These are phyloP conservation scores for Nicotiana tomentosiformis DNA, from an alignment of 257 asterid species.

Conservation along the genomic window DNA sequence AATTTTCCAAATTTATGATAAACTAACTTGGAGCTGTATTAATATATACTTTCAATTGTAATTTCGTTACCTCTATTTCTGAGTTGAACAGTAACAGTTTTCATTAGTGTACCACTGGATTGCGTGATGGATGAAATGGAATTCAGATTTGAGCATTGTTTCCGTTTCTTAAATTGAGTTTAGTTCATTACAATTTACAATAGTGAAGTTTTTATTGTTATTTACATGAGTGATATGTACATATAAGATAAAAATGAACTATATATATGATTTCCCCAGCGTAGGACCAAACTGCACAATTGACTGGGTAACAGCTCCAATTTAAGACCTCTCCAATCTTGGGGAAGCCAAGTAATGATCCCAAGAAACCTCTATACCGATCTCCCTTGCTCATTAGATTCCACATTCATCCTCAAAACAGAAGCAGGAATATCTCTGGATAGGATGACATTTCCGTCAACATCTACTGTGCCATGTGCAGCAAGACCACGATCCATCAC, in stretches of 20 bases:
- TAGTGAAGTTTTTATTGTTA: neutral
- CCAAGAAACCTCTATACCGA: neutral
- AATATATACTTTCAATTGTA: neutral
- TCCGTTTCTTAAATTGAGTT: neutral
- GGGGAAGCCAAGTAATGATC: neutral
- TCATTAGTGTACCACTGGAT: neutral
- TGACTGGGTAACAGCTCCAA: neutral
- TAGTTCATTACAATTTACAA: neutral
- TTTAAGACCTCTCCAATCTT: neutral
- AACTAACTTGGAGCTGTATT: too few species aligned
- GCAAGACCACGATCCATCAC: constrained; percentile 49
- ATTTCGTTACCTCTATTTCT: neutral
- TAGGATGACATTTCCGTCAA: constrained; percentile 64
- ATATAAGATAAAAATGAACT: neutral
- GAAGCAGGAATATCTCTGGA: constrained; percentile 35
- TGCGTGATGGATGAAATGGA: neutral
- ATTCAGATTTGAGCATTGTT: too few species aligned
- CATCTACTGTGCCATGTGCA: constrained; percentile 42
- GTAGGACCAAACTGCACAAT: neutral
- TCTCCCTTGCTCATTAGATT: neutral
- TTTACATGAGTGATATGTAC: neutral
- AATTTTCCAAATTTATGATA: too few species aligned
- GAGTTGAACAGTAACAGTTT: neutral
- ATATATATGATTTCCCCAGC: neutral
- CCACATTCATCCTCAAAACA: constrained; percentile 29